Evolutionary conservation across 768 basidiomycete species (phyloP).

Genomic region (Lactifluus volemus): DNA sequence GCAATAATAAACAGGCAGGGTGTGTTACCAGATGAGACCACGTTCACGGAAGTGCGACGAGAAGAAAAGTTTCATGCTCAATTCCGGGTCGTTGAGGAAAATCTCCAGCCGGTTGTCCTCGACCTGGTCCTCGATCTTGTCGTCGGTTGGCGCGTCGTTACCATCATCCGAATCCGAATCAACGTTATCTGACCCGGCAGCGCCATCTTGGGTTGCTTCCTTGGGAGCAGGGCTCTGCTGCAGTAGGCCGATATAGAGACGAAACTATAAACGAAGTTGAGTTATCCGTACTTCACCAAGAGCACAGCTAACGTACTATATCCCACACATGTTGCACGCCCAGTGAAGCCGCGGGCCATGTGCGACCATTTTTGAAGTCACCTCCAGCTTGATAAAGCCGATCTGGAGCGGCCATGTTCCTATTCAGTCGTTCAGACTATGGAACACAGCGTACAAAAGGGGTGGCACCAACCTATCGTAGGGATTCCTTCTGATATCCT

Average conservation of each 20-base stretch:
- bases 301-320: conserved; percentile 35
- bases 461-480: conserved; percentile 33
- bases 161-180: conserved; percentile 19
- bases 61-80: conserved; percentile 51
- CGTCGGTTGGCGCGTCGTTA: conserved; percentile 23
- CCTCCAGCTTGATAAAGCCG: conserved; percentile 48
- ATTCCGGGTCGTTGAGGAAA: conserved; percentile 59
- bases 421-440: conserved; percentile 21
- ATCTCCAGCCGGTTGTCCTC: conserved; percentile 27
- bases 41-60: conserved; percentile 60
- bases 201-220: conserved; percentile 18
- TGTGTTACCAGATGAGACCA: conserved; percentile 54
- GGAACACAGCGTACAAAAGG: neutral
- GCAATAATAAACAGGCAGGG: neutral
- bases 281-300: neutral
- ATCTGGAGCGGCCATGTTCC: conserved; percentile 39
- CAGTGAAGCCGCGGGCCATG: conserved; percentile 30
- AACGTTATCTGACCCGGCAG: conserved; percentile 10
- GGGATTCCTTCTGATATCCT: conserved; percentile 37
- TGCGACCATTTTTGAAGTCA: conserved; percentile 43
- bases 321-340: conserved; percentile 47
- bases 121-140: conserved; percentile 14
- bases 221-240: conserved; percentile 20
- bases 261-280: conserved; percentile 38
- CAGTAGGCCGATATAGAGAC: conserved; percentile 49